Conservation (phyloP, 768 basidiomycete species). For the Rhizopogon vinicolor region DNA sequence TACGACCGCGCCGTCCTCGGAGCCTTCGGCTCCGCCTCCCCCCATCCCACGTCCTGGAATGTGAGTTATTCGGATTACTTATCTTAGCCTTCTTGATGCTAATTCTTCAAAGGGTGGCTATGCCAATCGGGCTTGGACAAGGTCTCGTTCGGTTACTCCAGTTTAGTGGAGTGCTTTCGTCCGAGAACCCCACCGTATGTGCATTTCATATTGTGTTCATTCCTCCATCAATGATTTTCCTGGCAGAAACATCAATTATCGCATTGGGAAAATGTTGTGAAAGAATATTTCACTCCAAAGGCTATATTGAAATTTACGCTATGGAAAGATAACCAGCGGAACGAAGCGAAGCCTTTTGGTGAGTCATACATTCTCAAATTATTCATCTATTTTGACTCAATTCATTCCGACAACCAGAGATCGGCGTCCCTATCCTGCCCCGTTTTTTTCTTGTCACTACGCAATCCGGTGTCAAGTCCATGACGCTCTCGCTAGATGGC, state of each 20-base stretch:
- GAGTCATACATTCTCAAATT: conserved; percentile 3
- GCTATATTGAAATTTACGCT: conserved; percentile 76
- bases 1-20: conserved; percentile 21
- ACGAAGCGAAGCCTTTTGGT: conserved; percentile 85
- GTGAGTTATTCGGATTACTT: conserved; percentile 15
- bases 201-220: conserved; percentile 3
- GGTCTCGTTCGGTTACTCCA: conserved; percentile 61
- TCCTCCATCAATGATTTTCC: conserved; percentile 5
- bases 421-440: conserved; percentile 73
- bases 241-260: conserved; percentile 56
- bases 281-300: conserved; percentile 66
- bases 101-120: conserved; percentile 20
- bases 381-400: conserved; percentile 4
- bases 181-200: conserved; percentile 46
- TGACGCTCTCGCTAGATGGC: conserved; percentile 75
- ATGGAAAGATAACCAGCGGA: conserved; percentile 81
- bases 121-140: conserved; percentile 51
- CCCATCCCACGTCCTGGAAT: conserved; percentile 24
- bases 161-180: conserved; percentile 63
- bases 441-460: conserved; percentile 84
- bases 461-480: conserved; percentile 80
- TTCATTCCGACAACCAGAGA: conserved; percentile 44
- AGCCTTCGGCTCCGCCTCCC: conserved; percentile 26
- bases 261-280: conserved; percentile 64
- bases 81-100: neutral